phyloP scores from a whole-genome alignment of 2,329 filamentous ascomycete species.

The Phoma herbarum region DNA sequence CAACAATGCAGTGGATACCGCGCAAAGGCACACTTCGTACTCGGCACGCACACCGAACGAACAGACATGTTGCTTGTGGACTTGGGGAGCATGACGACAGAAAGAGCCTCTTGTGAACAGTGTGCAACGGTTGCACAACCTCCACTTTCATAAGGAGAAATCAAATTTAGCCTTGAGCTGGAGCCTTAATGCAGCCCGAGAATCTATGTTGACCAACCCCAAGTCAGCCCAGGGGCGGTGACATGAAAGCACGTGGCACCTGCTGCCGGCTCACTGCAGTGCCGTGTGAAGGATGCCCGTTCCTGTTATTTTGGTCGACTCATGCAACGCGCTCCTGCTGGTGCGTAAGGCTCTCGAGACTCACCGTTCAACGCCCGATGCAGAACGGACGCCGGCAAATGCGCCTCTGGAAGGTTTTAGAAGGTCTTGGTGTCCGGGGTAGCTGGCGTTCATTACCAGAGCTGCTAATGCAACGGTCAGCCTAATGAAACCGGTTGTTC shows the following conservation, averaged over 20 bases:
- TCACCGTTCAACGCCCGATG: constrained; percentile 2
- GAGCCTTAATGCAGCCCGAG: constrained; percentile 13
- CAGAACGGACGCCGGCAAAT: constrained; percentile 5
- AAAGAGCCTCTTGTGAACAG: constrained; percentile 9
- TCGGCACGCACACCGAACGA: constrained; percentile 5
- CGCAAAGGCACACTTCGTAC: constrained; percentile 6
- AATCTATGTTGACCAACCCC: constrained; percentile 2
- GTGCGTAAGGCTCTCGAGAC: constrained; percentile 11
- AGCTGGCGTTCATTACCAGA: constrained; percentile 11
- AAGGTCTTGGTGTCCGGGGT: constrained; percentile 17
- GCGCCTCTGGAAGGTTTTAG: constrained; percentile 19
- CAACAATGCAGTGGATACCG: neutral
- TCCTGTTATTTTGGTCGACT: constrained; percentile 17
- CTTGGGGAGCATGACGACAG: constrained; percentile 1
- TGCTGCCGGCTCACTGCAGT: constrained; percentile 7
- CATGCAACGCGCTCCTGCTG: constrained; percentile 4
- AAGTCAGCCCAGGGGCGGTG: constrained; percentile 10
- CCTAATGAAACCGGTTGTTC: constrained; percentile 1
- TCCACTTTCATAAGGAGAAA: constrained; percentile 10
- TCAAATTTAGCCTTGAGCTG: constrained; percentile 10
- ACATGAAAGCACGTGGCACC: constrained; percentile 20
- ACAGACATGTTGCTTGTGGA: constrained; percentile 8
- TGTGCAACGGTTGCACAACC: constrained; percentile 7
- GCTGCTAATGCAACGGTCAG: constrained; percentile 2
- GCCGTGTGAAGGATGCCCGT: constrained; percentile 11